These are phyloP conservation scores for Fusarium palustre DNA, from an alignment of 2,329 filamentous ascomycete genomes.

Conservation along the genomic window DNA sequence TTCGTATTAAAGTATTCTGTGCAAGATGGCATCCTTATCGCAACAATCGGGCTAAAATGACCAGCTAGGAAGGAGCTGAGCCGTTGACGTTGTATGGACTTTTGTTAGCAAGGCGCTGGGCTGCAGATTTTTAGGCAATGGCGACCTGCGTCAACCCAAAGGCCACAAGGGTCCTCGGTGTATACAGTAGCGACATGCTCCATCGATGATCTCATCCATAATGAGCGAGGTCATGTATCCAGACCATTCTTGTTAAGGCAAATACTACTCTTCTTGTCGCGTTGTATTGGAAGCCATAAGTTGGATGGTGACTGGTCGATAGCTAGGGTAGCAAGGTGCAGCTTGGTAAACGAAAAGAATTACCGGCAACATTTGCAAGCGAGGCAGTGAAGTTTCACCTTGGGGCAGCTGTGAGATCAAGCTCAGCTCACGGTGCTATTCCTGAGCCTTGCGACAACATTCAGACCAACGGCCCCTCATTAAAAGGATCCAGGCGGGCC, in stretches of 20 bases:
- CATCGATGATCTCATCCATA: conserved; percentile 29
- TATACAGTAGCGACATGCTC: conserved; percentile 9
- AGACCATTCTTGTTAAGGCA: neutral
- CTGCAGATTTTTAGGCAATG: conserved; percentile 10
- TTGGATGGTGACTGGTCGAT: conserved; percentile 5
- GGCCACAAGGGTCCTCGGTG: conserved; percentile 15
- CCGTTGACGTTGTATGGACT: conserved; percentile 25
- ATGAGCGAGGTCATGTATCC: neutral
- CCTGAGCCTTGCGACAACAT: conserved; percentile 13
- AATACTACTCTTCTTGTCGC: neutral
- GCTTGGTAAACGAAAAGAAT: neutral
- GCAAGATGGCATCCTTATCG: conserved; percentile 27
- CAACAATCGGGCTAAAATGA: conserved; percentile 15
- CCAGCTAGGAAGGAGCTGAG: conserved; percentile 41
- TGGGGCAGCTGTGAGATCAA: neutral
- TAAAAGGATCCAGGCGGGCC: conserved; percentile 35
- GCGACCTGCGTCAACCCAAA: conserved; percentile 2
- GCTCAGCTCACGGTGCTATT: neutral
- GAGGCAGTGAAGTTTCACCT: neutral
- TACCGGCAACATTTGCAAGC: neutral
- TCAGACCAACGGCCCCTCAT: neutral
- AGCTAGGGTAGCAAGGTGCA: neutral
- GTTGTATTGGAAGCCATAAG: neutral
- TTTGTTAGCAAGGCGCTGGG: conserved; percentile 22
- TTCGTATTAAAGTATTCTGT: neutral